Base-by-base conservation (phyloP, 2,329 filamentous ascomycete genomes). In the Monilinia fructigena region DNA sequence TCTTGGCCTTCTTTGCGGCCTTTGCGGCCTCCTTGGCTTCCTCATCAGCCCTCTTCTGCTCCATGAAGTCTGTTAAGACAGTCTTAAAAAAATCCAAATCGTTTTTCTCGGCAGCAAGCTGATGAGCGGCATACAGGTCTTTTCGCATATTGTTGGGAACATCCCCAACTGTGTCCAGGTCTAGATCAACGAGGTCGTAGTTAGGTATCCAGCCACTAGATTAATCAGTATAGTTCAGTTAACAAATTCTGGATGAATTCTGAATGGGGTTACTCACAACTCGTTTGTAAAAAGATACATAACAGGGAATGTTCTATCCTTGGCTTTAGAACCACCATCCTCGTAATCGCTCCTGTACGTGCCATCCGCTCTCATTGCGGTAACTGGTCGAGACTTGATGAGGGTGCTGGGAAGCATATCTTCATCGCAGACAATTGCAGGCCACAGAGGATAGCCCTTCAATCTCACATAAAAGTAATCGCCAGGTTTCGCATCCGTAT, bases 271-370 rank as follows among this genome's bases (percentile, higher is more conserved):
- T 62, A 87, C 94, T 86, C 81, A 99, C 95, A 99, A 98, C 83
- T 98, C 94, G 75, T 98, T 97, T 48, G 93, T 97, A 70, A 87
- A 83, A 61, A 98, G 81, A 77, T 97, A 98, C 94, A 98, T 97
- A 75, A 98, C 88, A 6, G 94, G 92, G 77, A 93, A 98, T 40
- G 90, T 93, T 70, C 94, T 86, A 78, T 97, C 93, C 69, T 89
- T 86, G 53, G 86, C 88, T 71, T 93, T 90, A 82, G 95, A 95
- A 73, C 91, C 94, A 68, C 90, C 93, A 74, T 97, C 93, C 52
- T 88, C 86, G 76, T 91, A 97, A 70, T 94, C 91, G 68, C 93
- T 91, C 64, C 91, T 88, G 77, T 95, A 97, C 52, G 89, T 90
- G 67, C 94, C 94, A 78, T 98, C 94, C 28, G 86, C 80, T 67